Conservation (phyloP, 164 flowering plant genomes). For the Annona cherimola region DNA sequence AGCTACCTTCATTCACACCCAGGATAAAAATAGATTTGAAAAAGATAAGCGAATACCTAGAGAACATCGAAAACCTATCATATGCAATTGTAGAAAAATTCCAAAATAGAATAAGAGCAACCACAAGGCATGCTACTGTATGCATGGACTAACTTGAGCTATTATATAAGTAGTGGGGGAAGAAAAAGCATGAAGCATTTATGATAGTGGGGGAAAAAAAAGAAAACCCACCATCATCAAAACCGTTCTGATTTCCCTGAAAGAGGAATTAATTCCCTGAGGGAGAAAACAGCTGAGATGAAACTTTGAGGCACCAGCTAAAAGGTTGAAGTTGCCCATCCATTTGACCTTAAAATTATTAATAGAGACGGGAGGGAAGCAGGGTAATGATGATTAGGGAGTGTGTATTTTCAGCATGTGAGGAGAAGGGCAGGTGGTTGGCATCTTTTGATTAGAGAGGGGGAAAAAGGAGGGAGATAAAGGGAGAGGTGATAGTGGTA, state of each 20-base stretch:
- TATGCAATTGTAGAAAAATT: neutral
- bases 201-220: neutral
- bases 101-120: neutral
- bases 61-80: neutral
- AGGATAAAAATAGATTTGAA: neutral
- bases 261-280: neutral
- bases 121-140: neutral
- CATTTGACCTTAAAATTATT: neutral
- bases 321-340: neutral
- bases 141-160: no score
- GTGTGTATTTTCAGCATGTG: constrained; percentile 15
- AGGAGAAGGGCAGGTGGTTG: constrained; percentile 13
- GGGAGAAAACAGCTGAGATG: neutral
- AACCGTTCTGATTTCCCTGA: neutral
- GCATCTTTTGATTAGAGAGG: constrained; percentile 15
- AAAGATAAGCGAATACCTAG: neutral
- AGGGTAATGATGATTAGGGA: constrained; percentile 8
- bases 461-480: neutral
- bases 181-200: neutral
- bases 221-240: neutral
- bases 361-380: constrained; percentile 1
- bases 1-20: neutral
- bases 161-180: neutral
- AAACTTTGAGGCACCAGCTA: neutral
- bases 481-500: constrained; percentile 13